Evolutionary conservation across 78 protist genomes (phyloP).

Genomic region (Dictyostelium capitatum): DNA sequence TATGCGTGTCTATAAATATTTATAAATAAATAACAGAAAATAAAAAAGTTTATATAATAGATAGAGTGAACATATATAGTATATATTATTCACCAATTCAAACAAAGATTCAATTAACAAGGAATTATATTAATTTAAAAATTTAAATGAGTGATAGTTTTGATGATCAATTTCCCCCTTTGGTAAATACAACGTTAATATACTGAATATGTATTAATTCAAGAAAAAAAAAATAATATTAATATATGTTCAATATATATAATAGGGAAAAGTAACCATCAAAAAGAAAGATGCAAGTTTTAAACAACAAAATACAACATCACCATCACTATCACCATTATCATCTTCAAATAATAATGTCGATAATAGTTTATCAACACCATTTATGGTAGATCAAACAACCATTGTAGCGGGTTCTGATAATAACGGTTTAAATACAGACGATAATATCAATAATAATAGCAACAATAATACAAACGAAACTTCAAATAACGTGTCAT

Average conservation of each 20-base stretch:
- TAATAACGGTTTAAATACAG: no score
- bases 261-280: slow-evolving; percentile 17
- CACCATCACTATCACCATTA: not conserved
- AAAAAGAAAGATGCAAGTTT: not conserved
- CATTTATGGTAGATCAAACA: not conserved
- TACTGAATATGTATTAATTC: no score
- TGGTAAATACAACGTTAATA: no score
- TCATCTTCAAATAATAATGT: not conserved
- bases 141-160: slow-evolving; percentile 4
- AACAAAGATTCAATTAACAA: not conserved
- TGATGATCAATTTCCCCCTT: slow-evolving; percentile 30
- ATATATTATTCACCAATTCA: not conserved
- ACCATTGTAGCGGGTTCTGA: not conserved
- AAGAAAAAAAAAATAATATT: not conserved
- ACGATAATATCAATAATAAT: not conserved
- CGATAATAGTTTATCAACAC: not conserved
- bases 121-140: not conserved
- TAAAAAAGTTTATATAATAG: not conserved
- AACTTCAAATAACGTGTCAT: no score
- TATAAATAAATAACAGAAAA: not conserved
- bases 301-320: not conserved
- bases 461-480: not conserved
- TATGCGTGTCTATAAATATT: slow-evolving; percentile 11
- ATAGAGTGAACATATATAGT: not conserved
- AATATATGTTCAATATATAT: not conserved